phyloP scores from a whole-genome alignment of 2,329 filamentous ascomycete species.

The Dactylellina cionopaga region DNA sequence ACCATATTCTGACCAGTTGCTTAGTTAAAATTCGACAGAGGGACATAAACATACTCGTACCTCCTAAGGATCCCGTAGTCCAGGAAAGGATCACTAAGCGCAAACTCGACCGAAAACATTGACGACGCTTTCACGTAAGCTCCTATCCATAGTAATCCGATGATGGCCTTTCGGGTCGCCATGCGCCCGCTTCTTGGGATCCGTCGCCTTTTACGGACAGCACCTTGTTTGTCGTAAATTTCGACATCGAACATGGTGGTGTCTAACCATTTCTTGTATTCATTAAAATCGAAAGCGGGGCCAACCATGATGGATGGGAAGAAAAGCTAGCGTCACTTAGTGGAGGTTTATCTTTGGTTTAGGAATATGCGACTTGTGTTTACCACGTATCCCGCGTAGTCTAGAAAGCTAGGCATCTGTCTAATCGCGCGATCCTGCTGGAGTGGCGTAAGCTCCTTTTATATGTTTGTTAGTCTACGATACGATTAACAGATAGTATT shows the following conservation, averaged over 20 bases:
- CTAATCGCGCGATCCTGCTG: conserved; percentile 84
- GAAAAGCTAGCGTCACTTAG: conserved; percentile 69
- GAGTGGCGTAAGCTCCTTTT: conserved; percentile 79
- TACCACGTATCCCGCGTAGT: conserved; percentile 84
- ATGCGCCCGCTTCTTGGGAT: conserved; percentile 91
- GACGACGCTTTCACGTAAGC: conserved; percentile 77
- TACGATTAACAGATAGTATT: background rate
- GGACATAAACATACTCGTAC: conserved; percentile 10
- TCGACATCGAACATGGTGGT: conserved; percentile 92
- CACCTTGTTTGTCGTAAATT: conserved; percentile 86
- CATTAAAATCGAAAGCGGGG: conserved; percentile 91
- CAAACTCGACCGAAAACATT: conserved; percentile 72
- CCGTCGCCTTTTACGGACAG: conserved; percentile 86
- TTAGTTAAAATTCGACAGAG: background rate
- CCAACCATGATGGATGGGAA: conserved; percentile 91
- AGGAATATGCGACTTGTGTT: background rate
- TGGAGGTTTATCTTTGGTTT: background rate
- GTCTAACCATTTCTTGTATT: conserved; percentile 92
- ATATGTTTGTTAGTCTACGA: background rate
- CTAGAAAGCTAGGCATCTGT: conserved; percentile 77
- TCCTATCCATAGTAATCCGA: conserved; percentile 81
- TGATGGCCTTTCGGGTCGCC: conserved; percentile 77
- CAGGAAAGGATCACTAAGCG: conserved; percentile 74
- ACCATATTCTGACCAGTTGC: conserved; percentile 66
- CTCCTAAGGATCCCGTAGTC: conserved; percentile 75